phyloP scores from a whole-genome alignment of 495 filamentous ascomycete genomes.

The Tuber magnatum region DNA sequence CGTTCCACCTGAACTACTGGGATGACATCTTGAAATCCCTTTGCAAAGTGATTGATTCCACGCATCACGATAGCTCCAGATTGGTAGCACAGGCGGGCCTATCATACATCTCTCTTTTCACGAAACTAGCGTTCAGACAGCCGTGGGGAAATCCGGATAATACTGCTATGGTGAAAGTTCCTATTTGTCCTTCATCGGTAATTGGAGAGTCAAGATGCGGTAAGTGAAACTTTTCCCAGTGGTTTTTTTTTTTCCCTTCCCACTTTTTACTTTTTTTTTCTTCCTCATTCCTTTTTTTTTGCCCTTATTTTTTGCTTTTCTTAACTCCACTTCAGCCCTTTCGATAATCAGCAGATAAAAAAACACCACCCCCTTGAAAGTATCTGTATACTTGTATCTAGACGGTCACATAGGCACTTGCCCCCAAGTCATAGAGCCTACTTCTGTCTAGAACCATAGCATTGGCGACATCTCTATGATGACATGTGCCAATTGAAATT shows the following conservation, averaged over 20 bases:
- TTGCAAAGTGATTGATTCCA: not conserved
- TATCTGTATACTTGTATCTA: not conserved
- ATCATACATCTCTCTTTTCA: not conserved
- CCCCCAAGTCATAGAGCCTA: not conserved
- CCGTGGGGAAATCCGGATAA: not conserved
- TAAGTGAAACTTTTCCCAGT: not conserved
- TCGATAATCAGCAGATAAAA: not conserved
- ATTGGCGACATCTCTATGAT: not conserved
- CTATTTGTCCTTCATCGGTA: not conserved
- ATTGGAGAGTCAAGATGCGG: not conserved
- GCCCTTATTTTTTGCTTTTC: not conserved
- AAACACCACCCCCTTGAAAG: not conserved
- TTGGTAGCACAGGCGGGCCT: not conserved
- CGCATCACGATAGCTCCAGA: not conserved
- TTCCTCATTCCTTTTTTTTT: not conserved
- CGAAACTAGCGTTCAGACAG: not conserved
- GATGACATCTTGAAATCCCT: not conserved
- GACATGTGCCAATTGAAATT: constrained; percentile 5
- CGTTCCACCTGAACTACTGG: not conserved
- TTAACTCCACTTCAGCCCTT: not conserved
- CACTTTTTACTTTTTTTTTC: not conserved
- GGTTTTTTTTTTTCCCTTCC: not conserved
- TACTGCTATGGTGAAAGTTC: not conserved
- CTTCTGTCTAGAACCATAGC: not conserved
- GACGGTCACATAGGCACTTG: not conserved